phyloP scores from a whole-genome alignment of 176 grass and related monocot genomes.

The Pharus latifolius region DNA sequence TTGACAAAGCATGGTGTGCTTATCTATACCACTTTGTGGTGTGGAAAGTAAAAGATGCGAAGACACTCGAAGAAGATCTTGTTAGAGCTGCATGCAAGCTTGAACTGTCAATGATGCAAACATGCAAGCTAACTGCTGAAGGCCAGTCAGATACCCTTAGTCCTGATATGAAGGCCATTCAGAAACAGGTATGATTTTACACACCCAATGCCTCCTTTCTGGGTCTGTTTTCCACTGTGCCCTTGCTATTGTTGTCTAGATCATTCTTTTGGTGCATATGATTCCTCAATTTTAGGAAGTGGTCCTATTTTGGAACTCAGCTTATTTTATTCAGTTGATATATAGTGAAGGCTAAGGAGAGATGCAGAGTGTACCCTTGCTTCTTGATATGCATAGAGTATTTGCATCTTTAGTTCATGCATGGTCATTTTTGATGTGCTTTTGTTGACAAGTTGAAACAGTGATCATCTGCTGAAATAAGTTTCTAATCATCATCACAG shows the following conservation, averaged over 20 bases:
- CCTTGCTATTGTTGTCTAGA: not conserved
- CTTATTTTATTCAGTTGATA: too few relatives aligned
- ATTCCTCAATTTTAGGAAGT: not conserved
- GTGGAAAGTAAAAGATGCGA: conserved; percentile 89
- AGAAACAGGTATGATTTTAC: conserved; percentile 58
- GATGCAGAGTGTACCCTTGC: too few relatives aligned
- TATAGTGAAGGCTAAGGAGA: too few relatives aligned
- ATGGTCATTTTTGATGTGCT: not conserved
- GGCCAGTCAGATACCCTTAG: conserved; percentile 30
- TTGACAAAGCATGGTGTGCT: conserved; percentile 77
- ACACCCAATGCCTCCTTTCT: not conserved
- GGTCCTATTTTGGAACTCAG: not conserved
- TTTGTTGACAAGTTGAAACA: conserved; percentile 2
- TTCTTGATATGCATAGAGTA: too few relatives aligned
- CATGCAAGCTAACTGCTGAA: conserved; percentile 55
- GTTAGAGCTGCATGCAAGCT: conserved; percentile 76
- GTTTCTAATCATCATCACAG: conserved; percentile 14
- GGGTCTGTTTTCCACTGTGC: not conserved
- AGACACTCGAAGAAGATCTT: conserved; percentile 72
- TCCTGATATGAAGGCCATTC: conserved; percentile 52
- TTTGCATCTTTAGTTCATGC: too few relatives aligned
- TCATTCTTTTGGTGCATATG: not conserved
- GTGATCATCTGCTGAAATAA: conserved; percentile 9
- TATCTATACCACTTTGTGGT: conserved; percentile 79
- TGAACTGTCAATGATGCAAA: conserved; percentile 91